Evolutionary conservation across 129 eudicot genomes (phyloP), one percentile per base, ranked within the genome.

Genomic region (Chrysanthemum lavandulifolium): DNA sequence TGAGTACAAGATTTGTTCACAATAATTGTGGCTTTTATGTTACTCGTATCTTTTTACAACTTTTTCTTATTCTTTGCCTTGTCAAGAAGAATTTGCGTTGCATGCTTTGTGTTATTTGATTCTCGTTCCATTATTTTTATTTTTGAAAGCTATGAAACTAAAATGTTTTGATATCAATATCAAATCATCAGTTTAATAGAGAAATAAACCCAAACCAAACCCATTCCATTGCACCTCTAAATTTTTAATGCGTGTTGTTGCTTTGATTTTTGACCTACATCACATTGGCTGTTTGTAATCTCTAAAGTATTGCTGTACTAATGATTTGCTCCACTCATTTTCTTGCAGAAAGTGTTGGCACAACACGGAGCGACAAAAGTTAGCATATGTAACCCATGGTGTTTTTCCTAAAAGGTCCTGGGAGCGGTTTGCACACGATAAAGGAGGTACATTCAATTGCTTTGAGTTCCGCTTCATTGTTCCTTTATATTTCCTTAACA

Each of bases 341-440:
- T 40, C 33, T 65, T 63, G 25, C 66, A 92, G 97, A 92, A 89
- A 92, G 78, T 95, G 73, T 49, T 95, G 86, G 97, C 97, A 45
- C 81, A 87, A 80, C 99, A 95, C 33, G 99, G 97, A 73, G 99
- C 97, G 29, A 23, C 84, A 65, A 90, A 87, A 72, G 82, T 94
- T 76, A 94, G 99, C 99, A 49, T 94, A 90, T 55, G 99, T 94
- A 73, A 94, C 99, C 2, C 99, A 94, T 67, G 99, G 99, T 54
- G 93, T 94, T 16, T 94, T 94, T 68, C 99, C 99, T 10, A 94
- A 94, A 21, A 79, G 88, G 62, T 90, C 99, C 2, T 94, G 96
- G 93, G 88, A 90, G 80, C 99, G 99, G 13, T 94, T 94, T 74
- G 74, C 82, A 64, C 96, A 82, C 50, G 97, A 90, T 74, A 77